A percentile compares a stretch with the other conserved stretches of the same genome.
Evolutionary conservation across 139 green algal genomes (phyloP).

Genomic region (Chlamydomonas sp.): DNA sequence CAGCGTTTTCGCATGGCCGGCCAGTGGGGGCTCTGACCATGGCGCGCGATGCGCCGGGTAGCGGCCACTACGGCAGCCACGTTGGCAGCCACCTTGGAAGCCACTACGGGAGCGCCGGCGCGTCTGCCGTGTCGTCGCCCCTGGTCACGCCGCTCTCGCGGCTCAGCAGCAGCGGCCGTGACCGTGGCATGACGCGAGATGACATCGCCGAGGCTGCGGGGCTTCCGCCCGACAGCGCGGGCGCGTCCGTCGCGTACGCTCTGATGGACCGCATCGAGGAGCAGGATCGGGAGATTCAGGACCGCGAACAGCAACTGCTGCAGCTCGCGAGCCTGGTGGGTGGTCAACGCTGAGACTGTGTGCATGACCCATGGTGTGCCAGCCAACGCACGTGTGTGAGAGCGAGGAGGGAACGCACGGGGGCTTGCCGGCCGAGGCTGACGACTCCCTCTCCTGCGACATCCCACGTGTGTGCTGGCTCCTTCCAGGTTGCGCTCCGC

Average conservation of each 20-base stretch:
- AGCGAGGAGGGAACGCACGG: too few relatives aligned
- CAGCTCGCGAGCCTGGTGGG: slow-evolving; percentile 1
- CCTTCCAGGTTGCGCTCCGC: too few relatives aligned
- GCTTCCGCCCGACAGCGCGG: neutral
- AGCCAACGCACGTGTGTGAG: too few relatives aligned
- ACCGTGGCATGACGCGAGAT: neutral
- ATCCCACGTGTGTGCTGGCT: too few relatives aligned
- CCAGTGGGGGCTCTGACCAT: neutral
- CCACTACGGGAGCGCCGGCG: neutral
- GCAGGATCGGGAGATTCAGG: neutral
- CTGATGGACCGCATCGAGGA: slow-evolving; percentile 8
- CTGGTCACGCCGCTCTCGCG: too few relatives aligned
- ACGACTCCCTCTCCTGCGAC: too few relatives aligned
- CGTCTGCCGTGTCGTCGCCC: neutral
- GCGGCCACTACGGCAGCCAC: neutral
- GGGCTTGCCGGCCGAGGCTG: too few relatives aligned
- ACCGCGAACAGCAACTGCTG: slow-evolving; percentile 2
- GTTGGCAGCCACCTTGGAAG: neutral
- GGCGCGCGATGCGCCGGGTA: neutral
- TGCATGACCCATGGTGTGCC: too few relatives aligned
- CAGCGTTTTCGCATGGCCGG: too few relatives aligned
- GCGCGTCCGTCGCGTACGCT: neutral
- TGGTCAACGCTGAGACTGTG: too few relatives aligned
- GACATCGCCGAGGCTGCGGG: neutral
- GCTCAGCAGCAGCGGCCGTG: neutral